Conservation (phyloP, 2,329 filamentous ascomycete species). For the Cephalotrichum gorgonifer region DNA sequence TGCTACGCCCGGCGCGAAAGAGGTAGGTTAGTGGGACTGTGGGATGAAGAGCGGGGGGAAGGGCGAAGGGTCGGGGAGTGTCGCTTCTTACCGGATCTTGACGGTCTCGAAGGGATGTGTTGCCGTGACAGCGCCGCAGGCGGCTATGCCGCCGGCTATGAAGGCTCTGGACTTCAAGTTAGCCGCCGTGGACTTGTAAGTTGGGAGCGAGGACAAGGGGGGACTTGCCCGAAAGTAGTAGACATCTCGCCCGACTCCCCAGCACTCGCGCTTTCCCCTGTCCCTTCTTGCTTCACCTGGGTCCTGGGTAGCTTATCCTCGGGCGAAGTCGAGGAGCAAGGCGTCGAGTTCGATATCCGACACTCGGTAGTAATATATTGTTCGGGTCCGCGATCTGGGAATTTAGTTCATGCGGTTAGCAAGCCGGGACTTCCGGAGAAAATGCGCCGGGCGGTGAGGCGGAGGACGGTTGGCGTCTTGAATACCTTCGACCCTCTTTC, state of each 20-base stretch:
- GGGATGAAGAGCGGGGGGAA: not conserved
- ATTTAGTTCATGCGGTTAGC: too few species aligned
- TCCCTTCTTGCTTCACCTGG: not conserved
- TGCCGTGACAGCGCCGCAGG: constrained; percentile 92
- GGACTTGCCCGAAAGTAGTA: constrained; percentile 34
- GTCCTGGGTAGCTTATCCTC: not conserved
- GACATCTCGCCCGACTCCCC: constrained; percentile 28
- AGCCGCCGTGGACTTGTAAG: not conserved
- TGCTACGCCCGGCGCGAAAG: too few species aligned
- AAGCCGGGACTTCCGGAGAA: too few species aligned
- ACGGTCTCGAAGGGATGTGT: constrained; percentile 98
- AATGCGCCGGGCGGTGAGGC: too few species aligned
- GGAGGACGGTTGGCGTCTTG: too few species aligned
- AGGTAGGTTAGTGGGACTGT: constrained; percentile 11
- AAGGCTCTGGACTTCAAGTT: constrained; percentile 53
- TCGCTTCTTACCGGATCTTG: constrained; percentile 72
- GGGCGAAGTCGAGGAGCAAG: not conserved
- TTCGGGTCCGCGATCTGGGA: not conserved
- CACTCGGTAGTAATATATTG: not conserved
- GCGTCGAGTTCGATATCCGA: too few species aligned
- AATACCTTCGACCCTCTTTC: too few species aligned
- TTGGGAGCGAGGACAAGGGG: not conserved
- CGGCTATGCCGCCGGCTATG: constrained; percentile 90
- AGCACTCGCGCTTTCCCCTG: constrained; percentile 1
- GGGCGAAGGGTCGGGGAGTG: not conserved